phyloP scores from a whole-genome alignment of 345 rosid species.

The Camelina hispida region DNA sequence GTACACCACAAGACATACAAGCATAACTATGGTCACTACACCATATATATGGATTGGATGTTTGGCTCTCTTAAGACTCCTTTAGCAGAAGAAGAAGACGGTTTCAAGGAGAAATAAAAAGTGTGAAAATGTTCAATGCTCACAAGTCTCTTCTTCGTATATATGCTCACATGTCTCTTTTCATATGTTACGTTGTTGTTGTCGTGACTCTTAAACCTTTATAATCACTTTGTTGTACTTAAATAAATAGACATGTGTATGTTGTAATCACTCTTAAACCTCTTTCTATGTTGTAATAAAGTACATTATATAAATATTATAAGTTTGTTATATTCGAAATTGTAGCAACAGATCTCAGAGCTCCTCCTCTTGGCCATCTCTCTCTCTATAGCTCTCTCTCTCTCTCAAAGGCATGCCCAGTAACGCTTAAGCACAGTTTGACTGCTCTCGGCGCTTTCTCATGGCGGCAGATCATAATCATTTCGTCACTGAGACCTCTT shows the following conservation, averaged over 20 bases:
- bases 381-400: neutral
- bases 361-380: no score
- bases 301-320: no score
- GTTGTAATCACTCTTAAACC: no score
- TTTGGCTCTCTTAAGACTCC: constrained; percentile 79
- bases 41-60: constrained; percentile 94
- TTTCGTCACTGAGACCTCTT: constrained; percentile 54
- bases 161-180: neutral
- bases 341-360: no score
- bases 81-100: constrained; percentile 37
- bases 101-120: constrained; percentile 25
- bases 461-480: constrained; percentile 29
- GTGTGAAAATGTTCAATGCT: constrained; percentile 6
- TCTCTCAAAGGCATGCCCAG: neutral
- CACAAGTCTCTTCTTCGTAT: neutral
- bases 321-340: no score
- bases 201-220: no score
- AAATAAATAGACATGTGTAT: no score
- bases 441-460: neutral
- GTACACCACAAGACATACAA: constrained; percentile 89
- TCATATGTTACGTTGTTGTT: neutral
- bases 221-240: no score
- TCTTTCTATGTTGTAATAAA: no score
- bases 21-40: constrained; percentile 89
- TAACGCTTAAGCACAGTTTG: neutral